Base-by-base conservation (phyloP, 2,329 filamentous ascomycete species). In the Drechmeria coniospora region DNA sequence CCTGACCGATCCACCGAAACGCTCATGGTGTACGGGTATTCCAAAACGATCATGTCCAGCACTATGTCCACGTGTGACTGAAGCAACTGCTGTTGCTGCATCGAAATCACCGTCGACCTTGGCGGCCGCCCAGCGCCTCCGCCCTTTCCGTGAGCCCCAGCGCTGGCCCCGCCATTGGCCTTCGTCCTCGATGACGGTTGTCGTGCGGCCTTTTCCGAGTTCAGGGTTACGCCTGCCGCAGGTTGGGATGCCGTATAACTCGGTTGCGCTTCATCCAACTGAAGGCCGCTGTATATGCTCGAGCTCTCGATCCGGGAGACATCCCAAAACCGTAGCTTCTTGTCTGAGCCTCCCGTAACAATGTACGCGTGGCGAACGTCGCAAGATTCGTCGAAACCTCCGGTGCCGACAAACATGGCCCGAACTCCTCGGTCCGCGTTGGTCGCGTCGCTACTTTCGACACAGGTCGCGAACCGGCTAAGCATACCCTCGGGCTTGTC, bases 291-390 rank as follows among this genome's bases (percentile, higher is more conserved):
- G 37, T 92, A 76, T 10, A 94, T 68, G 31, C 67, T 63, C 22
- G 82, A 93, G 33, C 74, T 69, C 44, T 93, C 83, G 8, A 82
- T 65, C 8, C 75, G 74, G 8, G 72, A 64, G 10, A 90, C 64
- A 46, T 98, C 87, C 90, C 90, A 98, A 54, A 92, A 95, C 8
- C 90, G 74, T 12, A 98, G 68, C 51, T 81, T 90, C 54, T 79
- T 82, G 51, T 95, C 90, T 8, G 80, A 80, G 0, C 87, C 87
- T 12, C 78, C 86, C 1, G 83, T 90, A 21, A 98, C 59, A 25
- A 94, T 69, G 47, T 90, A 94, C 0, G 81, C 77, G 42, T 83
- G 75, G 32, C 79, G 76, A 4, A 78, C 67, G 25, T 86, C 80
- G 23, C 70, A 64, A 32, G 74, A 73, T 27, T 83, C 74, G 15